These are phyloP conservation scores for Apophysomyces elegans DNA, from an alignment of 371 early-diverging fungal genomes.

Conservation along the genomic window DNA sequence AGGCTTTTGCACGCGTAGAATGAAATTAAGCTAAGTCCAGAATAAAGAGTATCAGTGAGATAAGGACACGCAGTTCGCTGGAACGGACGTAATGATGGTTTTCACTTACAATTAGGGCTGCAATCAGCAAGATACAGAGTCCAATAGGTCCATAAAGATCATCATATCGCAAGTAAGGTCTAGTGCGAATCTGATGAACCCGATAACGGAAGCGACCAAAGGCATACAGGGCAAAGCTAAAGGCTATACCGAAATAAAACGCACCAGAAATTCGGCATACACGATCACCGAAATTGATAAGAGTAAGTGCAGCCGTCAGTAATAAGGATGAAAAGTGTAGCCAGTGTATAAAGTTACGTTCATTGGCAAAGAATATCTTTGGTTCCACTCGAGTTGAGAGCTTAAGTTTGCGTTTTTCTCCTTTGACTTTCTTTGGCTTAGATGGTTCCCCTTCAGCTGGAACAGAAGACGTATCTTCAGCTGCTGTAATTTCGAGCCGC, in stretches of 20 bases:
- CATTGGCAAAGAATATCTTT: conserved; percentile 97
- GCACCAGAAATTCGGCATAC: conserved; percentile 64
- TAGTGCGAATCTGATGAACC: conserved; percentile 57
- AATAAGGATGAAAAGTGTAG: conserved; percentile 69
- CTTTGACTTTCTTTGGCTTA: conserved; percentile 6
- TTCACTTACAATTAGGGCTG: conserved; percentile 77
- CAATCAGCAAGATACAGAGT: conserved; percentile 79
- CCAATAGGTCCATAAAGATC: conserved; percentile 76
- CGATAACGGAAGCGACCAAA: conserved; percentile 89
- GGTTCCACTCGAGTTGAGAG: conserved; percentile 73
- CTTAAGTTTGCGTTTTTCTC: conserved; percentile 15
- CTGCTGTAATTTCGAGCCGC: too few relatives aligned
- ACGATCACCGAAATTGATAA: conserved; percentile 78
- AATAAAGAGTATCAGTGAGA: neutral
- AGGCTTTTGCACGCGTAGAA: conserved; percentile 17
- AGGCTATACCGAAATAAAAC: conserved; percentile 73
- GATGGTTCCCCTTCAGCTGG: neutral
- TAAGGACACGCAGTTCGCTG: too few relatives aligned
- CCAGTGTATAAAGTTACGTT: conserved; percentile 93
- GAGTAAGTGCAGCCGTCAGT: conserved; percentile 64
- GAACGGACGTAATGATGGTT: neutral
- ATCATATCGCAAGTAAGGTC: conserved; percentile 61
- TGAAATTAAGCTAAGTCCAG: conserved; percentile 25
- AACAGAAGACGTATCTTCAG: too few relatives aligned
- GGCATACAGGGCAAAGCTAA: conserved; percentile 79